Evolutionary conservation across 441 rosid species (phyloP).

Genomic region (Rhodomyrtus psidioides): DNA sequence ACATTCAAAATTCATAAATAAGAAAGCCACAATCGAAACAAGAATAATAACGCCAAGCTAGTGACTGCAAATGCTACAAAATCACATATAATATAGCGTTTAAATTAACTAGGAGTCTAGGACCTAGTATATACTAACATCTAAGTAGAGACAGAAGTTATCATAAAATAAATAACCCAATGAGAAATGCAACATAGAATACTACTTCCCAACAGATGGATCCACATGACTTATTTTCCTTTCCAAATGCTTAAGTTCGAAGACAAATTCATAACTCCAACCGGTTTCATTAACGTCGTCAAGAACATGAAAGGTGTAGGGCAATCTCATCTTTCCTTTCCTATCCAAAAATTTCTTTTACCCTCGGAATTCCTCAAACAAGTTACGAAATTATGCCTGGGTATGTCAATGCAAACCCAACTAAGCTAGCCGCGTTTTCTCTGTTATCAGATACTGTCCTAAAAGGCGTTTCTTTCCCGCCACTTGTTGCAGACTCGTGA

Average conservation of each 20-base stretch:
- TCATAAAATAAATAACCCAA: not conserved
- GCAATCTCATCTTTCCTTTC: not conserved
- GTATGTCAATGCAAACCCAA: not conserved
- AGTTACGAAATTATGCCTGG: not conserved
- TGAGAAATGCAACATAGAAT: not conserved
- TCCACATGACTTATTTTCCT: not conserved
- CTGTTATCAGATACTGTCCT: not conserved
- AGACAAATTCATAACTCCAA: not conserved
- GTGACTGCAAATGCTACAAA: not conserved
- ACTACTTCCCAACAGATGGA: not conserved
- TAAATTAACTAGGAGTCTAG: not conserved
- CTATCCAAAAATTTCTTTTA: not conserved
- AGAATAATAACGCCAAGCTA: not conserved
- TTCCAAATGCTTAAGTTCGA: not conserved
- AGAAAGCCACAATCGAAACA: not conserved
- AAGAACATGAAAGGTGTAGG: not conserved
- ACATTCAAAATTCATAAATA: slow-evolving; percentile 3
- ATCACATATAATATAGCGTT: not conserved
- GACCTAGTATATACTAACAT: not conserved
- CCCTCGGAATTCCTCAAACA: not conserved
- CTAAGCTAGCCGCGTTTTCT: not conserved
- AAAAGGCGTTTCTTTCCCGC: not conserved
- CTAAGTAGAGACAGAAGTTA: not conserved
- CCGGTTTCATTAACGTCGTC: not conserved
- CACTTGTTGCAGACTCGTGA: not conserved